Conservation (phyloP, 1,284 basidiomycete genomes). For the Megacollybia platyphylla region DNA sequence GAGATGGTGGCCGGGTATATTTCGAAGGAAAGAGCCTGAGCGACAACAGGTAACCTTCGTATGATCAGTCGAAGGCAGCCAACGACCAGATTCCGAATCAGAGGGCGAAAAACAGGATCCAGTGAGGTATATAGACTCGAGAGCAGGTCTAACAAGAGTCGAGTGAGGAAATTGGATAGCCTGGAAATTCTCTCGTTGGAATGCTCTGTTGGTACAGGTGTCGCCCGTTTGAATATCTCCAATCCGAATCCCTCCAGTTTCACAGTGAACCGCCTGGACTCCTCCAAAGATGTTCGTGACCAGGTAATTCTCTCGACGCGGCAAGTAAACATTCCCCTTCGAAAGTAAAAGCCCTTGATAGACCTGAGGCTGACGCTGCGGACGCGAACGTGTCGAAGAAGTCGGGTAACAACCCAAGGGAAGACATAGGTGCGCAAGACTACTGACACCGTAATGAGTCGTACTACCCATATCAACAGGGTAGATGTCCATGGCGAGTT, state of each 20-base stretch:
- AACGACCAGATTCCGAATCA: slow-evolving; percentile 42
- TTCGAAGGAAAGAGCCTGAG: slow-evolving; percentile 55
- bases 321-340: slow-evolving; percentile 36
- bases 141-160: slow-evolving; percentile 31
- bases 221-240: slow-evolving; percentile 23
- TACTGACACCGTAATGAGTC: slow-evolving; percentile 38
- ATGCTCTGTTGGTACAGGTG: slow-evolving; percentile 7
- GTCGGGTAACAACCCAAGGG: slow-evolving; percentile 43
- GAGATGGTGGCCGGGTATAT: slow-evolving; percentile 39
- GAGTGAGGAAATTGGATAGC: slow-evolving; percentile 38
- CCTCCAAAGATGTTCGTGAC: slow-evolving; percentile 32
- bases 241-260: slow-evolving; percentile 48
- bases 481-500: slow-evolving; percentile 18
- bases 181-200: slow-evolving; percentile 30
- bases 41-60: slow-evolving; percentile 48
- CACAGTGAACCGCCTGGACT: slow-evolving; percentile 35
- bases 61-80: slow-evolving; percentile 44
- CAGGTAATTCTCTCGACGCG: slow-evolving; percentile 57
- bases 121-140: slow-evolving; percentile 29
- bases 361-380: slow-evolving; percentile 64
- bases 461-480: slow-evolving; percentile 30
- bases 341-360: slow-evolving; percentile 60
- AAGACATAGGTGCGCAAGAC: slow-evolving; percentile 51
- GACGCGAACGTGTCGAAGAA: slow-evolving; percentile 50
- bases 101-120: slow-evolving; percentile 49